Evolutionary conservation across 768 basidiomycete species (phyloP).

Genomic region (Lentinula boryana): DNA sequence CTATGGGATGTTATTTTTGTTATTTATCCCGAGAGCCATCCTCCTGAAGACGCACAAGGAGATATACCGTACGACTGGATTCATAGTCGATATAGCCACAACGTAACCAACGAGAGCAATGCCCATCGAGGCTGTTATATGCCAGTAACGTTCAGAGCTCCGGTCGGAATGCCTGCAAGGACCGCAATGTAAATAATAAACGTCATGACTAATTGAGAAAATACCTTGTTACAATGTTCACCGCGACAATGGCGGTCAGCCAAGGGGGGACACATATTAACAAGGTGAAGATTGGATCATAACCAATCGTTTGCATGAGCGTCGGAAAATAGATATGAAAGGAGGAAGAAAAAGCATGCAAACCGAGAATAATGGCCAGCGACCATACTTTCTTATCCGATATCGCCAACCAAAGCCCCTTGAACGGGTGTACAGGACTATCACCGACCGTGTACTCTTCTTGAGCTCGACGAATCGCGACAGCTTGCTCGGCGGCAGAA

Average conservation of each 20-base stretch:
- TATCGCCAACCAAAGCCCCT: conserved; percentile 41
- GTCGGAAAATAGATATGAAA: conserved; percentile 60
- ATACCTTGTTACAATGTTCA: conserved; percentile 48
- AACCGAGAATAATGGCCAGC: conserved; percentile 42
- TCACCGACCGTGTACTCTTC: conserved; percentile 43
- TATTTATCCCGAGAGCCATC: background rate
- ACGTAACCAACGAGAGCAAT: conserved; percentile 66
- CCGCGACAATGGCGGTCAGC: conserved; percentile 52
- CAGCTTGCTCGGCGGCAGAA: conserved; percentile 44
- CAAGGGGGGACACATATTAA: conserved; percentile 65
- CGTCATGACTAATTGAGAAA: background rate
- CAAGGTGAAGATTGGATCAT: conserved; percentile 48
- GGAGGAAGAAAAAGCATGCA: conserved; percentile 38
- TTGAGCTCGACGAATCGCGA: conserved; percentile 53
- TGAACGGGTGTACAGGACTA: conserved; percentile 19
- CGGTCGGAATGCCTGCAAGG: conserved; percentile 60
- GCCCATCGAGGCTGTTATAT: conserved; percentile 46
- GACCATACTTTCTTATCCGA: conserved; percentile 60
- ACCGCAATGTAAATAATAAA: background rate
- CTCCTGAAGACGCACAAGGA: conserved; percentile 41
- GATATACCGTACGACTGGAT: conserved; percentile 55
- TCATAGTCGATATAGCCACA: conserved; percentile 60
- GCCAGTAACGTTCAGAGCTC: conserved; percentile 63
- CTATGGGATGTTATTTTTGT: conserved; percentile 25
- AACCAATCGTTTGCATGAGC: conserved; percentile 45